A percentile compares a stretch with the other conserved stretches of the same genome.
Conservation (phyloP, 768 basidiomycete genomes). For the Pleurotus citrinopileatus region DNA sequence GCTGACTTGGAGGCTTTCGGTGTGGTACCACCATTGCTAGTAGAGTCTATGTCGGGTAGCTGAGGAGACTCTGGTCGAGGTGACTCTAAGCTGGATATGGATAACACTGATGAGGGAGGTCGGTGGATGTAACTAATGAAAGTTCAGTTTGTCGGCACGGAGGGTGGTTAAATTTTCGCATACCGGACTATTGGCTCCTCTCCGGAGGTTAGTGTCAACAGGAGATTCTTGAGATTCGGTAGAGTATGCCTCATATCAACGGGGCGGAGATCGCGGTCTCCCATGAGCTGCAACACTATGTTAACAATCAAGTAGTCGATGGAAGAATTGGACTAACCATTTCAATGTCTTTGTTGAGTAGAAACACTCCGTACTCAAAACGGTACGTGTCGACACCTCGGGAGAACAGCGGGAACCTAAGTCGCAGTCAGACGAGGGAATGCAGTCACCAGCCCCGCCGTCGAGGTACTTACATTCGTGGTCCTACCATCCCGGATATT, state of each 20-base stretch:
- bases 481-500: slow-evolving; percentile 94
- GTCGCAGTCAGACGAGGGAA: not conserved
- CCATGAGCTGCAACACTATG: slow-evolving; percentile 67
- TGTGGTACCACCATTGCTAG: slow-evolving; percentile 18
- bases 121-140: not conserved
- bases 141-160: not conserved
- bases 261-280: slow-evolving; percentile 82
- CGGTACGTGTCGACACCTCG: slow-evolving; percentile 95
- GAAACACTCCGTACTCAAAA: slow-evolving; percentile 96
- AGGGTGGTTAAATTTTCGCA: slow-evolving; percentile 22
- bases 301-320: slow-evolving; percentile 7
- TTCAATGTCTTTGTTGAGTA: slow-evolving; percentile 97
- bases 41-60: slow-evolving; percentile 15
- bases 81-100: slow-evolving; percentile 12
- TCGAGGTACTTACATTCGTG: slow-evolving; percentile 68
- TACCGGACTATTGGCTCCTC: slow-evolving; percentile 49
- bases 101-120: slow-evolving; percentile 4
- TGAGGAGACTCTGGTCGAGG: slow-evolving; percentile 23
- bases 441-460: not conserved
- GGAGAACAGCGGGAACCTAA: slow-evolving; percentile 92
- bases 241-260: slow-evolving; percentile 95
- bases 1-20: slow-evolving; percentile 30
- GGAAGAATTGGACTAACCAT: slow-evolving; percentile 49
- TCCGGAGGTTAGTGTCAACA: slow-evolving; percentile 81
- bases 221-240: slow-evolving; percentile 92